phyloP scores from a whole-genome alignment of 768 basidiomycete species.

The Lentinula sp. region DNA sequence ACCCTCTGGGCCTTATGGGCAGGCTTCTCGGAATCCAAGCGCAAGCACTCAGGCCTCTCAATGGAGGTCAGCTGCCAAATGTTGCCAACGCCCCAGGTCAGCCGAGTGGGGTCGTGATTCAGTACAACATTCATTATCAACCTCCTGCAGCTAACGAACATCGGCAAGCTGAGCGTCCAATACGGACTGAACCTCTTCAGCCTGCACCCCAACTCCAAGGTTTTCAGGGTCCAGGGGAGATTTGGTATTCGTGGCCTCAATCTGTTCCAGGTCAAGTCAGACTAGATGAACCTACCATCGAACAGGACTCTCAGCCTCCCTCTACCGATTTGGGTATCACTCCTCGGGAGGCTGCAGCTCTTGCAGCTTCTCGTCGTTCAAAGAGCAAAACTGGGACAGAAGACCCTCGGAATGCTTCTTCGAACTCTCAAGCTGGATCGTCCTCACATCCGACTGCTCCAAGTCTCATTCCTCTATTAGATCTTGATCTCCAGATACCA shows the following conservation, averaged over 20 bases:
- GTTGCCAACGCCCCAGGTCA: constrained; percentile 31
- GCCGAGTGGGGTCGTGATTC: constrained; percentile 46
- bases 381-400: constrained; percentile 7
- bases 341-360: constrained; percentile 53
- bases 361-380: constrained; percentile 58
- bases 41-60: constrained; percentile 34
- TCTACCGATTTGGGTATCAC: constrained; percentile 7
- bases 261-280: not conserved
- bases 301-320: not conserved
- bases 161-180: constrained; percentile 26
- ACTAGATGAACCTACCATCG: not conserved
- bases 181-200: constrained; percentile 26
- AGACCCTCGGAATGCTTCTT: not conserved
- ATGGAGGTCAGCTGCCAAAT: constrained; percentile 23
- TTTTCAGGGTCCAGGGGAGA: constrained; percentile 57
- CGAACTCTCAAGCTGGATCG: not conserved
- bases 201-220: constrained; percentile 53
- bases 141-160: constrained; percentile 6
- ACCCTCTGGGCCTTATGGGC: constrained; percentile 47
- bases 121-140: constrained; percentile 61
- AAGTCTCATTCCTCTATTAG: constrained; percentile 35
- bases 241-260: constrained; percentile 59
- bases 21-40: constrained; percentile 51
- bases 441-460: constrained; percentile 10
- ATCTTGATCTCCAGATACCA: constrained; percentile 13